Evolutionary conservation across 2,329 filamentous ascomycete species (phyloP), one percentile per base, ranked within the genome.

Genomic region (Plenodomus lindquistii): DNA sequence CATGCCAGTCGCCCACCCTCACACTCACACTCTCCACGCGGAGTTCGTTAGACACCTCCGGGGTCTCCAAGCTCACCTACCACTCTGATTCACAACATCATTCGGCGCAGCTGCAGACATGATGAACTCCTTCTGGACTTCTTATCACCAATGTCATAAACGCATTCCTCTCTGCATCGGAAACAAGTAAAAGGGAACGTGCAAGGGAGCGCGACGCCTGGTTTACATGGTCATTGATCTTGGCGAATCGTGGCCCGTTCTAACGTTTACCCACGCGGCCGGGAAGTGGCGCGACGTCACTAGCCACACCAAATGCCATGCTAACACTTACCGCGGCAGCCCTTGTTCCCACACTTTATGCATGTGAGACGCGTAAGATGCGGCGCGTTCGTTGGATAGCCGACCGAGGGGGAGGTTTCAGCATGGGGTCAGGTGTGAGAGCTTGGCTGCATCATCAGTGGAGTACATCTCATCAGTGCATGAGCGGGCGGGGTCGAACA

Each of bases 211-310:
- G 27, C 27, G 6, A 4, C 15, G 10, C 27, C 9, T 31, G 57
- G 55, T 58, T 48, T 44, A 55, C 27, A 46, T 60, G 54, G 59
- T 65, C 59, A n/a, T 61, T 53, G 55, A 64, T 15, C 65, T 69
- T 69, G 66, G 67, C 65, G 63, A 59, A 57, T 67, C 67, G 67
- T 71, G 67, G 59, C 66, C 66, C 63, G 44, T 62, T 64, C 57
- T 42, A 65, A 62, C 55, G 53, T 53, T 58, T 59, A 55, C 48
- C 55, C 50, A 52, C 51, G 57, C 59, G 55, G 58, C 29, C 24
- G 42, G n/a, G 40, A 35, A 54, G 59, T 57, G 57, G 59, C 58
- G 51, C 36, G 40, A 55, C 52, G 47, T 53, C 57, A 62, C 57
- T 45, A 65, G 62, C 63, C 61, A 63, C 58, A 58, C 17, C 29